Evolutionary conservation across 2,329 filamentous ascomycete species (phyloP), one percentile per base, ranked within the genome.

Genomic region (Phialophora chinensis): DNA sequence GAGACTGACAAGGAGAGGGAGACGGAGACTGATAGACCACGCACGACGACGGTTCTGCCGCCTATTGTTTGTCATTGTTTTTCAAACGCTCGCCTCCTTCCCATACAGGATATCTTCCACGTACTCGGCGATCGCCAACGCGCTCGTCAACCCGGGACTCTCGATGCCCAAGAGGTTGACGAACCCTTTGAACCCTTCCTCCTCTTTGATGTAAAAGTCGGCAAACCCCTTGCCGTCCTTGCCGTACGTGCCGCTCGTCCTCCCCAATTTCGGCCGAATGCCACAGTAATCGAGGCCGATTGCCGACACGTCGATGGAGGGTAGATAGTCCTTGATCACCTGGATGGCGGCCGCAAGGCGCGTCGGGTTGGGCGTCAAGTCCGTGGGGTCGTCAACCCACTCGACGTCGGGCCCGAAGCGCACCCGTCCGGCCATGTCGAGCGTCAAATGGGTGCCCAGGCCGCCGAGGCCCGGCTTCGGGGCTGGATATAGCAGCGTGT

Each of bases 351-450:
- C 82, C 1, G 80, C 77, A 63, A 97, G 80, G 12, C 91, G 84
- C 25, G 81, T 81, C 1, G 83, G 79, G 71, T 87, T 92, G 17
- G 91, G 89, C 1, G 83, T 81, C n/a, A 97, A 82, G 70, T 87
- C 91, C 1, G 82, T 81, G 20, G 97, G 83, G 73, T 97, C 88
- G 8, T 80, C 79, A 0, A 97, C 90, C 95, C 95, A 98, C 77
- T 98, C 92, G 14, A 97, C 91, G 75, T 99, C 95, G 0, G 95
- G 95, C 0, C 95, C 95, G 77, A 99, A 99, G 44, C 92, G 90
- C 52, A 98, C 85, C 0, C 91, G 87, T 0, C 94, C 93, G 0
- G 83, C 86, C 79, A 98, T 85, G 77, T 99, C 95, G 65, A 98
- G 85, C 0, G 95, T 99, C 20, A 99, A 83, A 78, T 99, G 95